Base-by-base conservation (phyloP, 495 filamentous ascomycete genomes). In the Aspergillus avenaceus region DNA sequence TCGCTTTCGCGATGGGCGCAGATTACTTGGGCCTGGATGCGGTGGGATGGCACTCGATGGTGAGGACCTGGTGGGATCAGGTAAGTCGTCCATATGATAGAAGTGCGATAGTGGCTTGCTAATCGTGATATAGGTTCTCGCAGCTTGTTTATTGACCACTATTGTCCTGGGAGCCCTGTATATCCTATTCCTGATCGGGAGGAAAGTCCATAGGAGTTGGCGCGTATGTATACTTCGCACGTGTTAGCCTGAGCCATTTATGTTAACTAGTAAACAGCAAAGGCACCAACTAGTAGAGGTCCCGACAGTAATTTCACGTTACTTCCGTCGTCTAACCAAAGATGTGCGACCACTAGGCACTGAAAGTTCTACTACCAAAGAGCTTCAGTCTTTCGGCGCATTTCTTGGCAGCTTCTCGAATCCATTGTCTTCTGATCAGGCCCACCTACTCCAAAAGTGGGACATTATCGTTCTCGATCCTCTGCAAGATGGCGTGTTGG, bases 391-490 rank as follows among this genome's bases (percentile, higher is more conserved):
- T 0, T 77, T 76, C 56, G 75, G 74, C 1, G 71, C 74, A 14
- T 77, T 68, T 46, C 64, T 78, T 7, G 75, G 75, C 2, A 32
- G 45, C 13, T 59, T 78, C 11, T 54, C 54, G 6, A 64, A 43
- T 41, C 71, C 72, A 9, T 63, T 65, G 1, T 67, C 65, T 0
- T 23, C 52, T 9, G 49, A 65, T 9, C 58, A 77, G 50, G 52
- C 52, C 9, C 58, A 59, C 6, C 41, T 76, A 4, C 57, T 78
- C 1, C 57, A 62, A 23, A 67, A 64, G 63, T 78, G 71, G 72
- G 67, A 78, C 31, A 49, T 69, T 18, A 41, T 76, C 23, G 60
- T 74, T 4, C 53, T 77, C 22, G 72, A 78, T 53, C 64, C 71
- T 12, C 53, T 61, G 8, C 67, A 70, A 43, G 13, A 37, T 5